Evolutionary conservation across 2,329 filamentous ascomycete species (phyloP).

Genomic region (Coniella lustricola): DNA sequence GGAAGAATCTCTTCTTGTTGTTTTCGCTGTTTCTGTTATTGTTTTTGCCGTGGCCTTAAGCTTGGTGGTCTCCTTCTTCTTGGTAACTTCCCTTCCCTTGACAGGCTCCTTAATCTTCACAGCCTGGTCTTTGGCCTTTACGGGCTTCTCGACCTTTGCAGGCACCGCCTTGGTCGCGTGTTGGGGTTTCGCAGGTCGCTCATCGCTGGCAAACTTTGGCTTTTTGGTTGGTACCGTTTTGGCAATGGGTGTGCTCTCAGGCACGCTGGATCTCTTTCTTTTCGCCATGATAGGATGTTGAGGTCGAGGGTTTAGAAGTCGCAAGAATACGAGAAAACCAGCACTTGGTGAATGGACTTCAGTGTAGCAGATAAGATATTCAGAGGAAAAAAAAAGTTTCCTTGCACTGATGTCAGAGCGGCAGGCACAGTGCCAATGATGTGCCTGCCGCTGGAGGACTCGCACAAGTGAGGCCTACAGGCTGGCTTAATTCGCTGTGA

Average conservation of each 20-base stretch:
- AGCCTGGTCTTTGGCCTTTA: constrained; percentile 2
- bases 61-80: constrained; percentile 9
- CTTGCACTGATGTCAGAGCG: not conserved
- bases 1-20: constrained; percentile 3
- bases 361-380: too few relatives aligned
- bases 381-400: not conserved
- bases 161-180: constrained; percentile 16
- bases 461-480: too few relatives aligned
- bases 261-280: constrained; percentile 23
- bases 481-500: too few relatives aligned
- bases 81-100: constrained; percentile 8
- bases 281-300: constrained; percentile 22
- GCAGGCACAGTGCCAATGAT: not conserved
- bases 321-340: not conserved
- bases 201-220: constrained; percentile 1
- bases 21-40: constrained; percentile 32
- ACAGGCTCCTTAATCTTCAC: constrained; percentile 8
- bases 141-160: not conserved
- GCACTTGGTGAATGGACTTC: not conserved
- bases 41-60: too few relatives aligned
- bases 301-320: not conserved
- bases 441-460: not conserved
- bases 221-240: constrained; percentile 10
- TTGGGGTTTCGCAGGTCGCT: not conserved
- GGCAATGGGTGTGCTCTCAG: constrained; percentile 13